phyloP scores from a whole-genome alignment of 805 yeast species.

The Ogataea allantospora region DNA sequence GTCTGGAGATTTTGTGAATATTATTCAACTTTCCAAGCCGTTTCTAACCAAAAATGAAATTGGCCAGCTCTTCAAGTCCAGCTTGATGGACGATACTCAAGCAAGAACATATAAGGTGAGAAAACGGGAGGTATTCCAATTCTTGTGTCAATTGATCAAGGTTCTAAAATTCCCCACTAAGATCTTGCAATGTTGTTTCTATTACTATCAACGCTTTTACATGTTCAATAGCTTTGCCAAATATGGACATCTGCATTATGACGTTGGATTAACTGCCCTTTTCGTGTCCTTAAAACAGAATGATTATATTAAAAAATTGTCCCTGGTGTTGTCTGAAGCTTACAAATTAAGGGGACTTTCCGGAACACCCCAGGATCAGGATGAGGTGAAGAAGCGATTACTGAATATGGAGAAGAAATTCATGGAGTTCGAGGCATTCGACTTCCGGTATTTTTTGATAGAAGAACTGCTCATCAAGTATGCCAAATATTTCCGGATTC shows the following conservation, averaged over 20 bases:
- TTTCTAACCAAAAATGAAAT: slow-evolving; percentile 31
- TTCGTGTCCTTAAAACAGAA: slow-evolving; percentile 75
- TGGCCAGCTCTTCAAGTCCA: slow-evolving; percentile 18
- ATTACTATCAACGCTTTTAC: slow-evolving; percentile 68
- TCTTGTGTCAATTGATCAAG: slow-evolving; percentile 51
- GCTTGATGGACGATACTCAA: slow-evolving; percentile 21
- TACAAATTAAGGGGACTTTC: slow-evolving; percentile 36
- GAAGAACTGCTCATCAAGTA: slow-evolving; percentile 67
- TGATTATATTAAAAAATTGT: slow-evolving; percentile 76
- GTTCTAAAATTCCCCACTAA: slow-evolving; percentile 65
- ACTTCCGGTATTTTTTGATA: slow-evolving; percentile 65
- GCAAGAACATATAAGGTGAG: slow-evolving; percentile 23
- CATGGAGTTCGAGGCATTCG: slow-evolving; percentile 76
- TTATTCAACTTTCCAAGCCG: slow-evolving; percentile 37
- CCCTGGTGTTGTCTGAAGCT: slow-evolving; percentile 56
- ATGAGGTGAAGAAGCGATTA: slow-evolving; percentile 54
- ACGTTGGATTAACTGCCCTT: slow-evolving; percentile 67
- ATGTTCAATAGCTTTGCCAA: slow-evolving; percentile 62
- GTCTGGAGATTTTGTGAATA: slow-evolving; percentile 14
- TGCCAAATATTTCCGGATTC: slow-evolving; percentile 47
- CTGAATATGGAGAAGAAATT: slow-evolving; percentile 66
- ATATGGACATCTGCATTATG: slow-evolving; percentile 43
- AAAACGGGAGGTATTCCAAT: slow-evolving; percentile 46
- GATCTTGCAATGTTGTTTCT: slow-evolving; percentile 68
- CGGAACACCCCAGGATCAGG: slow-evolving; percentile 35